These are phyloP conservation scores for Tillandsia fasciculata DNA, from an alignment of 176 grass and related monocot species.

Conservation along the genomic window DNA sequence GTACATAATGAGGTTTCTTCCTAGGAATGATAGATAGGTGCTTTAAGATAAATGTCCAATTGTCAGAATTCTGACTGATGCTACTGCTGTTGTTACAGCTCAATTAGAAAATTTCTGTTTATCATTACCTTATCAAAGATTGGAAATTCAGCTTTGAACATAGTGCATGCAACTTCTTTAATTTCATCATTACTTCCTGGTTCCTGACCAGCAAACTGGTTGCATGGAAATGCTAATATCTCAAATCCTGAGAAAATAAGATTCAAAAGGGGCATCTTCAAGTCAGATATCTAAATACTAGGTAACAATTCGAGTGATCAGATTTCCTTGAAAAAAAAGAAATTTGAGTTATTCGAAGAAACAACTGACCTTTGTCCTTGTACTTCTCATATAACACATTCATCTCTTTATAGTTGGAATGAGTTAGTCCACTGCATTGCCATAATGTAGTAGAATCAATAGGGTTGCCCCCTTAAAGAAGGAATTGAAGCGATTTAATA, in stretches of 20 bases:
- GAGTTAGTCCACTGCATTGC: constrained; percentile 50
- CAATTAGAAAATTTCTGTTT: not conserved
- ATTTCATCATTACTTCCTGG: constrained; percentile 71
- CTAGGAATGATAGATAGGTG: too few species aligned
- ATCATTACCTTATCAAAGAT: constrained; percentile 59
- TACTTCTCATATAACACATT: constrained; percentile 64
- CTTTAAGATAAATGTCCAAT: too few species aligned
- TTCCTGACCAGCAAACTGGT: constrained; percentile 62
- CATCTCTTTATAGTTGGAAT: constrained; percentile 66
- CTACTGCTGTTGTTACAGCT: too few species aligned
- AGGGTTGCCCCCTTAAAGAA: not conserved
- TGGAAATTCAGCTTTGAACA: constrained; percentile 67
- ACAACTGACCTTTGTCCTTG: constrained; percentile 33
- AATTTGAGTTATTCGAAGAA: not conserved
- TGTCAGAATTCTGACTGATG: too few species aligned
- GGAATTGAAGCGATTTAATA: not conserved
- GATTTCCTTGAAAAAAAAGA: not conserved
- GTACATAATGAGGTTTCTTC: too few species aligned
- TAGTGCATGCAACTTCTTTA: constrained; percentile 44
- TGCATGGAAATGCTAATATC: constrained; percentile 80
- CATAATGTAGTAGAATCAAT: not conserved
- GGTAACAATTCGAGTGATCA: not conserved
- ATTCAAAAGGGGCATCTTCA: not conserved
- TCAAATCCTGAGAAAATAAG: constrained; percentile 32
- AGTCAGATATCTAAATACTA: too few species aligned